Conservation (phyloP, 768 basidiomycete genomes). For the Leccinum sublutescens region DNA sequence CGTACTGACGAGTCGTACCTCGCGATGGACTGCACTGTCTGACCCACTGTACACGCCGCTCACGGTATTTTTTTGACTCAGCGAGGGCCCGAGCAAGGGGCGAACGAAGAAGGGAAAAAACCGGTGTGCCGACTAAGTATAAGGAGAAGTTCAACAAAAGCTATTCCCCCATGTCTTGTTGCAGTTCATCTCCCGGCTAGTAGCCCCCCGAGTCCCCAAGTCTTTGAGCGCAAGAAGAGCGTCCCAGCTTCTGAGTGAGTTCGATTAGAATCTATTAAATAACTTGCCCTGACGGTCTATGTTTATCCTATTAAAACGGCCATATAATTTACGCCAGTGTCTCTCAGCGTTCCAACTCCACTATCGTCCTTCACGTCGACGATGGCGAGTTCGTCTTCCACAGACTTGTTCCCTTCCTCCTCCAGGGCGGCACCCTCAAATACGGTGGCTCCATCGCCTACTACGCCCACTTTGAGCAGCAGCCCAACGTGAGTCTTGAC, state of each 20-base stretch:
- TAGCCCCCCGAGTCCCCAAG: neutral
- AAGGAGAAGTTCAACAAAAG: neutral
- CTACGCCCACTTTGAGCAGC: neutral
- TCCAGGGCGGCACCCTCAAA: neutral
- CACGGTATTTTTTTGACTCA: neutral
- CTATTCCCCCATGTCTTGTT: neutral
- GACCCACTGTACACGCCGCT: neutral
- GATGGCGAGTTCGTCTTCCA: neutral
- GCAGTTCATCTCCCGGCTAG: neutral
- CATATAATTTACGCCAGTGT: neutral
- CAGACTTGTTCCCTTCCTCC: neutral
- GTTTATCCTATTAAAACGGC: neutral
- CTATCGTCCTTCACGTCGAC: neutral
- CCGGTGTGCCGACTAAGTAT: neutral
- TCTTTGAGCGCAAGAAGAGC: neutral
- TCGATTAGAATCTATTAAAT: neutral
- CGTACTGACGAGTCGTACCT: neutral
- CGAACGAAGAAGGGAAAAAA: neutral
- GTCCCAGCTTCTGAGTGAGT: neutral
- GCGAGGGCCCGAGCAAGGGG: neutral
- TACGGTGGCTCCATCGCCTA: neutral
- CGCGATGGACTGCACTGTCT: too few relatives aligned
- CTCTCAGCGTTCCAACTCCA: neutral
- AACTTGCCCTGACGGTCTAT: neutral
- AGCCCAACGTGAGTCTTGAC: conserved; percentile 1